Evolutionary conservation across 129 eudicot species (phyloP).

Genomic region (Rutidosis leptorrhynchoides): DNA sequence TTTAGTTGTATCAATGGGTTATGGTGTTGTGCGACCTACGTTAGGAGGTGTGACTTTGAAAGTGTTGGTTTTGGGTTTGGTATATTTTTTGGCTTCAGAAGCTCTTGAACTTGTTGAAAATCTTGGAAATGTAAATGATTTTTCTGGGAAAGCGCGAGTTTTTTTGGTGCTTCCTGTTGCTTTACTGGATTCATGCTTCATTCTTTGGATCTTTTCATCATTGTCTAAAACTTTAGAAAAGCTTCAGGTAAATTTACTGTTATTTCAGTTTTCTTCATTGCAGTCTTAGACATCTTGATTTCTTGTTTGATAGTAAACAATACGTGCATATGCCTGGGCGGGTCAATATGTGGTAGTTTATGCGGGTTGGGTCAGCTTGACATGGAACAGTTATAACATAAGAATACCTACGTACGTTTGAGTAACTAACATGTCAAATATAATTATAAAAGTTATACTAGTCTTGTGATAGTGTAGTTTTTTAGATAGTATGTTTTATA

Average conservation of each 20-base stretch:
- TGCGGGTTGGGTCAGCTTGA: neutral
- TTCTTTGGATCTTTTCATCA: slow-evolving; percentile 88
- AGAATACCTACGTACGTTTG: neutral
- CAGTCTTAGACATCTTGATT: neutral
- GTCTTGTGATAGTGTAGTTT: neutral
- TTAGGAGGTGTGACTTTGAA: slow-evolving; percentile 68
- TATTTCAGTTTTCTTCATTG: slow-evolving; percentile 7
- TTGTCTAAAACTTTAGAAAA: slow-evolving; percentile 82
- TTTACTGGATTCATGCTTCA: slow-evolving; percentile 68
- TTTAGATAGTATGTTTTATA: neutral
- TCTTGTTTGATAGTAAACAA: neutral
- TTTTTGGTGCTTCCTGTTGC: slow-evolving; percentile 81
- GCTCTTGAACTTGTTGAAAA: slow-evolving; percentile 89
- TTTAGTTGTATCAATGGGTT: slow-evolving; percentile 86
- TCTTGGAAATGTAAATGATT: slow-evolving; percentile 84
- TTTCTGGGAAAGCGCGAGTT: slow-evolving; percentile 70
- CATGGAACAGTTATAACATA: neutral
- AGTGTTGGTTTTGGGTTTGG: slow-evolving; percentile 64
- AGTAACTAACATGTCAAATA: neutral
- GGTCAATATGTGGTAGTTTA: neutral
- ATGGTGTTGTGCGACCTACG: slow-evolving; percentile 79
- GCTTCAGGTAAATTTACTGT: slow-evolving; percentile 67
- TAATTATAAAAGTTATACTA: neutral
- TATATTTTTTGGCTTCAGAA: slow-evolving; percentile 75
- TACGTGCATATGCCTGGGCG: neutral